Evolutionary conservation across 768 basidiomycete species (phyloP).

Genomic region (Mycena polygramma): DNA sequence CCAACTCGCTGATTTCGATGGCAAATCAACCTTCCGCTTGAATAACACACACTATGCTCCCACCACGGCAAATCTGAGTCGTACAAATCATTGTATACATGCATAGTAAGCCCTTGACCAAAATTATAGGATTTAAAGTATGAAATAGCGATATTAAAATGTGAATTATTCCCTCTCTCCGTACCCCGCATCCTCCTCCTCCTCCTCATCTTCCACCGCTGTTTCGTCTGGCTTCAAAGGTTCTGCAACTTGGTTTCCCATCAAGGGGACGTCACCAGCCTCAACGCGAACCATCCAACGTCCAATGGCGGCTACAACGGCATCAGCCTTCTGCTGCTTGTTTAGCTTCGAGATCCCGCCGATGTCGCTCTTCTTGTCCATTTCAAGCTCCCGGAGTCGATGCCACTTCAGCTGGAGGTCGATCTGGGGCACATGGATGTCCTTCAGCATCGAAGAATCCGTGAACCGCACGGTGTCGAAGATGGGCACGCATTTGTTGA

Average conservation of each 20-base stretch:
- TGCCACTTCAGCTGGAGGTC: conserved; percentile 27
- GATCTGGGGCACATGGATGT: neutral
- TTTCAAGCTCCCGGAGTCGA: conserved; percentile 18
- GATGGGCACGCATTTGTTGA: conserved; percentile 2
- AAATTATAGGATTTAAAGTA: neutral
- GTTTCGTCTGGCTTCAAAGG: neutral
- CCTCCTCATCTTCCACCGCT: neutral
- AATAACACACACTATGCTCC: neutral
- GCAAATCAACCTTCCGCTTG: conserved; percentile 4
- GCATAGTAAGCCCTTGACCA: conserved; percentile 9
- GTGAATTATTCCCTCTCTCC: neutral
- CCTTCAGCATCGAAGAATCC: neutral
- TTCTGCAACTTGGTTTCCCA: neutral
- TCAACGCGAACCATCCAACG: conserved; percentile 16
- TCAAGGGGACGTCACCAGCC: conserved; percentile 4
- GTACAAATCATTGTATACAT: neutral
- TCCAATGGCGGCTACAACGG: neutral
- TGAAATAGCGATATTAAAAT: neutral
- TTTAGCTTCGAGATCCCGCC: conserved; percentile 16
- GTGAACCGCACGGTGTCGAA: conserved; percentile 18
- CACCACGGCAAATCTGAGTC: neutral
- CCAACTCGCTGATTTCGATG: neutral
- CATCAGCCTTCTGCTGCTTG: conserved; percentile 6
- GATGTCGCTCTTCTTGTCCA: conserved; percentile 20
- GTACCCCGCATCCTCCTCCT: conserved; percentile 14